Conservation (phyloP, 108 stramenopile species). For the Hondaea fermentalgiana region DNA sequence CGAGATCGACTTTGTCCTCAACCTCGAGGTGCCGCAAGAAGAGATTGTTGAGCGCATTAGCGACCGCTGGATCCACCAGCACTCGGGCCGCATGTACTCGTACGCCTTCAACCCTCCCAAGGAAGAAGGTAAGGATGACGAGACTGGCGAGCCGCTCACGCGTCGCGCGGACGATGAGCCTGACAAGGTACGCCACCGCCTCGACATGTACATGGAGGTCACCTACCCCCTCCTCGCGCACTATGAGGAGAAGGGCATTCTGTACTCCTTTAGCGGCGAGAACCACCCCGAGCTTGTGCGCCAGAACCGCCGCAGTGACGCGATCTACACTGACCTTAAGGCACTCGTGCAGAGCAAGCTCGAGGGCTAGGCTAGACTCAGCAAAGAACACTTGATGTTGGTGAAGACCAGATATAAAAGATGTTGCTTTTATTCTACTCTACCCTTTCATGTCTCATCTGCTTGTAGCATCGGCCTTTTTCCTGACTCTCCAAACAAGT, state of each 20-base stretch:
- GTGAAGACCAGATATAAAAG: not conserved
- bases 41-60: constrained; percentile 67
- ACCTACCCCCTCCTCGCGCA: not conserved
- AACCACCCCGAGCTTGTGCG: constrained; percentile 14
- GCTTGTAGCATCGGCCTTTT: too few relatives aligned
- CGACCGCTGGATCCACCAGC: constrained; percentile 80
- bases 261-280: not conserved
- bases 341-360: not conserved
- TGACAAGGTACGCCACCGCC: constrained; percentile 66
- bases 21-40: constrained; percentile 83
- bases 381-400: not conserved
- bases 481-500: too few relatives aligned
- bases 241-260: not conserved
- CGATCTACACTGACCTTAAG: not conserved
- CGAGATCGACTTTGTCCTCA: constrained; percentile 76
- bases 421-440: too few relatives aligned
- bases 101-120: constrained; percentile 93
- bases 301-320: not conserved
- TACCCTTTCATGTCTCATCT: too few relatives aligned
- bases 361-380: not conserved
- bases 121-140: constrained; percentile 68
- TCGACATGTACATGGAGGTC: constrained; percentile 71
- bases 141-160: constrained; percentile 83
- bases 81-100: constrained; percentile 82
- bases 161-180: constrained; percentile 92